These are phyloP conservation scores for Paspalum notatum DNA, from an alignment of 176 grass and related monocot genomes.

Conservation along the genomic window DNA sequence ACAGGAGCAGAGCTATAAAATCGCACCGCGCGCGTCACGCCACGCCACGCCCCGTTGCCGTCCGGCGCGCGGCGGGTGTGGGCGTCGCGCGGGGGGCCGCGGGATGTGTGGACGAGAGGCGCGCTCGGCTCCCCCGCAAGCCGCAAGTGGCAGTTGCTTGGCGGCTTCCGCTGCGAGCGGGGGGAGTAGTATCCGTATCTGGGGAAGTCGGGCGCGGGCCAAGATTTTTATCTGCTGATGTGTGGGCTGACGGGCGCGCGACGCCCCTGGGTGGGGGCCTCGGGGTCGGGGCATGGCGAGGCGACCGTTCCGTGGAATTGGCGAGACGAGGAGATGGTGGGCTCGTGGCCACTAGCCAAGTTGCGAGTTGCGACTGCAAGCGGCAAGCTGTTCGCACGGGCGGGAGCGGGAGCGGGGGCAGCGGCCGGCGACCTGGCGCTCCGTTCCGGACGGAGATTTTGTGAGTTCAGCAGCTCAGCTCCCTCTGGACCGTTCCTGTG, in stretches of 20 bases:
- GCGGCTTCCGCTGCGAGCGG: background rate
- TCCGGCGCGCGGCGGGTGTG: background rate
- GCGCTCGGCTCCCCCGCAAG: background rate
- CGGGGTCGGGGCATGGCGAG: background rate
- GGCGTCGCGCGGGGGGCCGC: no score
- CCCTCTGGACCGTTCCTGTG: background rate
- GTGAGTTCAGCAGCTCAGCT: background rate
- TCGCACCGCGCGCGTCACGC: slow-evolving; percentile 19
- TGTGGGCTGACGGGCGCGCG: background rate
- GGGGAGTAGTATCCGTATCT: background rate
- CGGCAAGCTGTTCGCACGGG: no score
- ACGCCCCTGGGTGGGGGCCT: background rate
- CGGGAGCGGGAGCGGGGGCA: no score
- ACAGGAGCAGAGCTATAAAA: background rate
- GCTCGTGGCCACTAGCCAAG: slow-evolving; percentile 15
- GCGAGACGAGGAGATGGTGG: slow-evolving; percentile 15
- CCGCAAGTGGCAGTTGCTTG: background rate
- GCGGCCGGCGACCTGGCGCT: background rate
- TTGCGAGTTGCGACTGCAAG: background rate
- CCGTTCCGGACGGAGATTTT: background rate
- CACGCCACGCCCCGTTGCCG: background rate
- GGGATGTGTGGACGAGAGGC: slow-evolving; percentile 33
- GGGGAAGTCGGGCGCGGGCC: background rate
- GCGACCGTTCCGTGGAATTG: background rate
- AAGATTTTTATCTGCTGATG: slow-evolving; percentile 33